phyloP scores from a whole-genome alignment of 163 green algal genomes.

The Coccomyxa subellipsoidea region DNA sequence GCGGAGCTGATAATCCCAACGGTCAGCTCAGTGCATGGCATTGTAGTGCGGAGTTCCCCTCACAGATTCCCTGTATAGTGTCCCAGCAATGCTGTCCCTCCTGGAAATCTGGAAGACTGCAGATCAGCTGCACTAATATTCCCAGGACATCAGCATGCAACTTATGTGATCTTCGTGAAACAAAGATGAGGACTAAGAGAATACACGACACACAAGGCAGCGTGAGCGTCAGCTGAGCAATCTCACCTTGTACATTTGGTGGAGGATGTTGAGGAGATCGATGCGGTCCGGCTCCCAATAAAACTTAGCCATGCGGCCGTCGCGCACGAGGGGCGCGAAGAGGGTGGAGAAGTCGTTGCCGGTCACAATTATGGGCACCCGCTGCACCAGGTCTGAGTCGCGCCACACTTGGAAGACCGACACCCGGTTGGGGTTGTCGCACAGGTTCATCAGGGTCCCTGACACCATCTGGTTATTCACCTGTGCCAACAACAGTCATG shows the following conservation, averaged over 20 bases:
- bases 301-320: slow-evolving; percentile 90
- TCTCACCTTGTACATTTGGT: slow-evolving; percentile 68
- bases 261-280: slow-evolving; percentile 72
- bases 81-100: too few species aligned
- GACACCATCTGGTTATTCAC: slow-evolving; percentile 96
- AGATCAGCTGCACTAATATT: neutral
- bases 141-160: too few species aligned
- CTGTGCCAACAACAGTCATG: neutral
- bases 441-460: slow-evolving; percentile 83
- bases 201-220: too few species aligned
- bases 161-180: too few species aligned
- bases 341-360: slow-evolving; percentile 86
- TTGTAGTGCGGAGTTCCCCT: neutral
- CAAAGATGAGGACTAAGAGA: too few species aligned
- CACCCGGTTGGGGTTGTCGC: slow-evolving; percentile 83
- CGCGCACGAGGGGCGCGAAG: slow-evolving; percentile 73
- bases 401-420: slow-evolving; percentile 63
- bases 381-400: slow-evolving; percentile 39
- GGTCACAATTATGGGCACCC: slow-evolving; percentile 88
- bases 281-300: slow-evolving; percentile 78
- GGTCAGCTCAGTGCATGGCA: neutral
- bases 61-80: neutral
- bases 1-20: neutral
- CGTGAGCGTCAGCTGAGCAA: too few species aligned
- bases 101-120: neutral